Conservation (phyloP, 2,329 filamentous ascomycete species). For the Juglanconis sp. region DNA sequence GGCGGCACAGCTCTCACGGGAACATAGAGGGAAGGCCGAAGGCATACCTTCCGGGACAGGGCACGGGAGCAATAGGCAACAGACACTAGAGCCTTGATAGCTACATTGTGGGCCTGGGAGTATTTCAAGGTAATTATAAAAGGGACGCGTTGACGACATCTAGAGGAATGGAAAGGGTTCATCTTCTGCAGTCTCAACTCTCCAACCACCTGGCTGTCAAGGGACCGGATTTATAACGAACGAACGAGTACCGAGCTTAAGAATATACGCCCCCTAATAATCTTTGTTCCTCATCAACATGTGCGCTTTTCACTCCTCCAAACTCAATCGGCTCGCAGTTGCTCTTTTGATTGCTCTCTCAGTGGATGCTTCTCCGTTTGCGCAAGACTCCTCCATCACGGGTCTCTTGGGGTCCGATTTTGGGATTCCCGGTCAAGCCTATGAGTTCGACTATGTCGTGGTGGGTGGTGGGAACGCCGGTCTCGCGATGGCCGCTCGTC, state of each 20-base stretch:
- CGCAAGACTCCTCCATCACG: neutral
- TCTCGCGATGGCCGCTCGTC: slow-evolving; percentile 2
- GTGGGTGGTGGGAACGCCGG: slow-evolving; percentile 9
- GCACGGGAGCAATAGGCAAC: too few relatives aligned
- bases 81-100: too few relatives aligned
- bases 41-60: too few relatives aligned
- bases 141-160: neutral
- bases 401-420: neutral
- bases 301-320: neutral
- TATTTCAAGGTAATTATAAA: neutral
- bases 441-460: slow-evolving; percentile 25
- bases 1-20: too few relatives aligned
- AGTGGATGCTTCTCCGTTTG: neutral
- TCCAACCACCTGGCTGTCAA: too few relatives aligned
- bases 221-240: too few relatives aligned
- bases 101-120: too few relatives aligned
- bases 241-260: too few relatives aligned
- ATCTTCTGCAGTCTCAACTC: neutral
- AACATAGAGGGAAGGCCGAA: too few relatives aligned
- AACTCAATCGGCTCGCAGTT: neutral
- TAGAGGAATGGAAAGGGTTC: neutral
- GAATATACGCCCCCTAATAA: too few relatives aligned
- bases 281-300: neutral
- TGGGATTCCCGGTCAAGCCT: neutral
- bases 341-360: neutral